Conservation (phyloP, 331 rosid species). For the Telfairia occidentalis region DNA sequence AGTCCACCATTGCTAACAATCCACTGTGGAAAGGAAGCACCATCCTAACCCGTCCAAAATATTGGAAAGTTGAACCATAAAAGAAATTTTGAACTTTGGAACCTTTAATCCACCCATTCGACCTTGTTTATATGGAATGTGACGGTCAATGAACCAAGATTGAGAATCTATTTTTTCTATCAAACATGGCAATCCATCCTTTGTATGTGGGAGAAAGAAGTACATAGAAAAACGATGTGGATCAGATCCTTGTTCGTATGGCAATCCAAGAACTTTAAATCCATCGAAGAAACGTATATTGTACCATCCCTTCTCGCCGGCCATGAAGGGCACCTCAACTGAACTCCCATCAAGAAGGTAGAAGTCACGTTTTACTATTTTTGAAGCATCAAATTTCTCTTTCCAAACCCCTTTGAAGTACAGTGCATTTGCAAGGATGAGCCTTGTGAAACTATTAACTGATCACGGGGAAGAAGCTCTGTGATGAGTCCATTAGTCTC, state of each 20-base stretch:
- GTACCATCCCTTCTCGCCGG: slow-evolving; percentile 44
- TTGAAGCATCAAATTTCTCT: slow-evolving; percentile 45
- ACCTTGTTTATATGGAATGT: slow-evolving; percentile 31
- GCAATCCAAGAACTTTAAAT: slow-evolving; percentile 60
- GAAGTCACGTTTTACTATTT: slow-evolving; percentile 51
- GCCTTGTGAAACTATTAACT: slow-evolving; percentile 45
- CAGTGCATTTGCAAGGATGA: slow-evolving; percentile 64
- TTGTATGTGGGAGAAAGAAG: slow-evolving; percentile 57
- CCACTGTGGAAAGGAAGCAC: slow-evolving; percentile 49
- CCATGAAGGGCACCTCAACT: slow-evolving; percentile 67
- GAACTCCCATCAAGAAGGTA: slow-evolving; percentile 46
- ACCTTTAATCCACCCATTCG: slow-evolving; percentile 44
- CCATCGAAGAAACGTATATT: too few species aligned
- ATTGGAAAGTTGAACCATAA: slow-evolving; percentile 41
- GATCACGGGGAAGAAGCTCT: slow-evolving; percentile 66
- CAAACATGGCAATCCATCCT: slow-evolving; percentile 56
- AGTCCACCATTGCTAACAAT: slow-evolving; percentile 63
- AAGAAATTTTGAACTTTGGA: slow-evolving; percentile 64
- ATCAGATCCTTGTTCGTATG: slow-evolving; percentile 52
- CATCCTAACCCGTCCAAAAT: slow-evolving; percentile 45
- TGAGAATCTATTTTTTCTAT: slow-evolving; percentile 45
- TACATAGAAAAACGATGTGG: slow-evolving; percentile 54
- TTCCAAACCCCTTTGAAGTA: slow-evolving; percentile 83
- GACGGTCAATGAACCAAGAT: slow-evolving; percentile 41
- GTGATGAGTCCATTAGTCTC: slow-evolving; percentile 72